These are phyloP conservation scores for Sanguinoderma infundibulare DNA, from an alignment of 1,284 basidiomycete genomes.

Conservation along the genomic window DNA sequence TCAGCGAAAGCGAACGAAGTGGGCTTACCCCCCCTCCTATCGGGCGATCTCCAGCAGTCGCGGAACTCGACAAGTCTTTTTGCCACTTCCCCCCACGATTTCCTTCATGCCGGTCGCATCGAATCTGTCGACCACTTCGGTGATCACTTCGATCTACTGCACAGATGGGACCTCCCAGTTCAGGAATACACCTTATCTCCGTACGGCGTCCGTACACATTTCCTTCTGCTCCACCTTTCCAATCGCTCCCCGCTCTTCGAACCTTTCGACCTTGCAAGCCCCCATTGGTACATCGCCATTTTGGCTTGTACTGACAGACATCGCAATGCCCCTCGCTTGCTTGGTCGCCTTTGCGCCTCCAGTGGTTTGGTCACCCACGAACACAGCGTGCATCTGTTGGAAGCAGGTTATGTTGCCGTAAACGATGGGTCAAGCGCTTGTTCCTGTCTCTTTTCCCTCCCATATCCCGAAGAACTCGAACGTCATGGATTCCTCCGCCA, in stretches of 20 bases:
- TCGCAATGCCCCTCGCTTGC: background rate
- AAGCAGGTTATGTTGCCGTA: background rate
- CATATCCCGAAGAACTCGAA: background rate
- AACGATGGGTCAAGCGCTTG: background rate
- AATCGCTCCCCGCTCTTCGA: too few relatives aligned
- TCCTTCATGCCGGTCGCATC: background rate
- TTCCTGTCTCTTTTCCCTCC: background rate
- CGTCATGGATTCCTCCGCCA: background rate
- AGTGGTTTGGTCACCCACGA: background rate
- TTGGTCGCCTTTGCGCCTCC: background rate
- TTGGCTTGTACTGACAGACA: background rate
- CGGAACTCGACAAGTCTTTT: too few relatives aligned
- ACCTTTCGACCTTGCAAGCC: background rate
- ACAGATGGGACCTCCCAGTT: background rate
- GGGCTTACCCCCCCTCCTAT: too few relatives aligned
- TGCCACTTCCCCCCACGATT: background rate
- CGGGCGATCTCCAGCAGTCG: too few relatives aligned
- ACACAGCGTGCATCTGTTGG: background rate
- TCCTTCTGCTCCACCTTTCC: background rate
- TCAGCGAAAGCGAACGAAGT: too few relatives aligned
- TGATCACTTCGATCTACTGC: background rate
- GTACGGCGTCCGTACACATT: background rate
- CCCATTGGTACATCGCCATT: background rate
- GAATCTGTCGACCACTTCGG: background rate
- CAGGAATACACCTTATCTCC: background rate